A percentile compares a stretch with the other conserved stretches of the same genome.
These are phyloP conservation scores for Calonectria pauciramosa DNA, from an alignment of 2,329 filamentous ascomycete species.

Conservation along the genomic window DNA sequence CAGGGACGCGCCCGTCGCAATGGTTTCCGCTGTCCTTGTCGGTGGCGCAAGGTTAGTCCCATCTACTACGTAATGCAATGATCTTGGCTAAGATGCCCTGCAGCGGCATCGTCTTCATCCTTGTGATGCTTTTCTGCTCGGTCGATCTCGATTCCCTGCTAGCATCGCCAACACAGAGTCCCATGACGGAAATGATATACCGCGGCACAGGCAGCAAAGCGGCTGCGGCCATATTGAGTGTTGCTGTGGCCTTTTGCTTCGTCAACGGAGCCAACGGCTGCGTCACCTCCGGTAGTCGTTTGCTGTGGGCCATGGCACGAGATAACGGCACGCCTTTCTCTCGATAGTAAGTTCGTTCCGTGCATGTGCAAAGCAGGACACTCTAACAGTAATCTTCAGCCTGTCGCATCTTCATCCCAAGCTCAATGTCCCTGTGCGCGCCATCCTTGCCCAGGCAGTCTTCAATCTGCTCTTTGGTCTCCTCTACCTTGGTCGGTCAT, in stretches of 20 bases:
- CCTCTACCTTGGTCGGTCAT: constrained; percentile 51
- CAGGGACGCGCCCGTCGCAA: constrained; percentile 56
- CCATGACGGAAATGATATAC: constrained; percentile 60
- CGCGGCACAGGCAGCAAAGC: constrained; percentile 56
- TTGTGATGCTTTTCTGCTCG: constrained; percentile 59
- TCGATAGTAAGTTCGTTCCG: constrained; percentile 28
- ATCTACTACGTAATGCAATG: fast-evolving
- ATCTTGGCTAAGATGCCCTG: not conserved
- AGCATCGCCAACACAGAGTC: constrained; percentile 56
- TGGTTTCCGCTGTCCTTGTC: constrained; percentile 54
- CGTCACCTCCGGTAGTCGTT: constrained; percentile 58
- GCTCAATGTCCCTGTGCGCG: constrained; percentile 58
- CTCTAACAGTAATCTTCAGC: not conserved
- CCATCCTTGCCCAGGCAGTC: constrained; percentile 56
- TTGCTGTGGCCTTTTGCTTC: constrained; percentile 59
- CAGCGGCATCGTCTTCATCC: constrained; percentile 54
- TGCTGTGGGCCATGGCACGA: constrained; percentile 62
- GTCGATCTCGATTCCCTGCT: constrained; percentile 53
- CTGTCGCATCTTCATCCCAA: constrained; percentile 53
- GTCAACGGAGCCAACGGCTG: constrained; percentile 60
- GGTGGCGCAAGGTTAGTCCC: constrained; percentile 56
- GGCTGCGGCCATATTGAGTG: constrained; percentile 56
- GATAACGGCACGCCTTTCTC: constrained; percentile 56
- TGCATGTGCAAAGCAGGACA: not conserved
- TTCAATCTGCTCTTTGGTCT: constrained; percentile 62